Conservation (phyloP, 2,329 filamentous ascomycete genomes). For the Fusarium hostae region DNA sequence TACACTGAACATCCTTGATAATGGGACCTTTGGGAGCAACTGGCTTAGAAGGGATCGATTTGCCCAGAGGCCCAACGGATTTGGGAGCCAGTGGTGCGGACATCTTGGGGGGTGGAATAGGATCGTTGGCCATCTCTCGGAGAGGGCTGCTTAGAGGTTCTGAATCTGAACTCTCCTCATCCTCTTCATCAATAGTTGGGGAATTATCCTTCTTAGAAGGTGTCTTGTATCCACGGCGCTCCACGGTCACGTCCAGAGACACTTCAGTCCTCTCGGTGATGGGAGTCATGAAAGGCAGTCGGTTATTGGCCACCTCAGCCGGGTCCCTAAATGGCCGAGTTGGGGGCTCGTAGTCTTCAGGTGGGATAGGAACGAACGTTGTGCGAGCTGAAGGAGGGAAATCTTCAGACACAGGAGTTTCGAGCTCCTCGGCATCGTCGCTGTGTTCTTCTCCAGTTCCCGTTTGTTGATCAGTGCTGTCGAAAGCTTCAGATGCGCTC, state of each 20-base stretch:
- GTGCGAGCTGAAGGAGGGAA: slow-evolving; percentile 67
- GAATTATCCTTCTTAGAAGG: slow-evolving; percentile 69
- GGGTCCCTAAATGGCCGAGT: slow-evolving; percentile 84
- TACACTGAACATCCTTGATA: slow-evolving; percentile 85
- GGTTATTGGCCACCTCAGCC: slow-evolving; percentile 83
- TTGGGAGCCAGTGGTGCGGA: slow-evolving; percentile 62
- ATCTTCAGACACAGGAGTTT: slow-evolving; percentile 54
- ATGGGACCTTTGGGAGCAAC: slow-evolving; percentile 72
- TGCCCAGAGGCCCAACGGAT: slow-evolving; percentile 49
- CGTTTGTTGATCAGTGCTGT: slow-evolving; percentile 9
- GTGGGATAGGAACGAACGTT: slow-evolving; percentile 81
- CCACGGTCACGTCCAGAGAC: slow-evolving; percentile 76
- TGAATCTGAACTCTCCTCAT: slow-evolving; percentile 48
- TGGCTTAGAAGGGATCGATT: slow-evolving; percentile 51
- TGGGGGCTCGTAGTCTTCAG: slow-evolving; percentile 86
- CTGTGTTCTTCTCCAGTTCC: slow-evolving; percentile 33
- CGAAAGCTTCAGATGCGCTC: slow-evolving; percentile 20
- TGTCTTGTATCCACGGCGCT: slow-evolving; percentile 76
- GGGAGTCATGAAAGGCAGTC: slow-evolving; percentile 97
- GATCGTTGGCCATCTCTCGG: slow-evolving; percentile 69
- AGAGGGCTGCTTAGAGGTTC: slow-evolving; percentile 77
- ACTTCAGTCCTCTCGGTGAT: slow-evolving; percentile 96
- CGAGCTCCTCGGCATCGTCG: slow-evolving; percentile 52
- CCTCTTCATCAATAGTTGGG: slow-evolving; percentile 46
- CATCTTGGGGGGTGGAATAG: slow-evolving; percentile 59